Evolutionary conservation across 2,329 filamentous ascomycete genomes (phyloP).

Genomic region (Biscogniauxia sp.): DNA sequence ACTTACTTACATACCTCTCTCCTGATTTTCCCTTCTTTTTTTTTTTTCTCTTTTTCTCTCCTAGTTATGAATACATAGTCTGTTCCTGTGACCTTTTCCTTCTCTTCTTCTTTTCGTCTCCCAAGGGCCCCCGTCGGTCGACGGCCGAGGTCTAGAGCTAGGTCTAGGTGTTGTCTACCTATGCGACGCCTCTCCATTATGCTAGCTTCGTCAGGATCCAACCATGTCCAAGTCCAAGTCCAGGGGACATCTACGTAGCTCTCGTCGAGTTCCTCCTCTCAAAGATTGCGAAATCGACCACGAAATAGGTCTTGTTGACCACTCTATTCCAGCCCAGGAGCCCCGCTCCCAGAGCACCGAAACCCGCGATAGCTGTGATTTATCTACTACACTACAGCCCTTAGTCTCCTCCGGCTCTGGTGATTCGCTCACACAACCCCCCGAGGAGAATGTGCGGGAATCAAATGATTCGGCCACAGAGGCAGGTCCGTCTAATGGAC

Average conservation of each 20-base stretch:
- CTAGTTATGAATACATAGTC: background rate
- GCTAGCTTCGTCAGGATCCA: slow-evolving; percentile 18
- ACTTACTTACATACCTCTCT: slow-evolving; percentile 5
- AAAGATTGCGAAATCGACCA: slow-evolving; percentile 66
- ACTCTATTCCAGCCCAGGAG: slow-evolving; percentile 29
- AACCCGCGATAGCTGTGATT: slow-evolving; percentile 14
- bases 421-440: slow-evolving; percentile 17
- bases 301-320: slow-evolving; percentile 67
- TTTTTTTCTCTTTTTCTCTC: background rate
- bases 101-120: slow-evolving; percentile 9
- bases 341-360: slow-evolving; percentile 14
- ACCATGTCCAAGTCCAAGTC: slow-evolving; percentile 40
- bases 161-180: slow-evolving; percentile 12
- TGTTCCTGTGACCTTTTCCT: background rate
- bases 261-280: slow-evolving; percentile 53
- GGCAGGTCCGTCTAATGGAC: slow-evolving; percentile 15
- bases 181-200: slow-evolving; percentile 22
- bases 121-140: background rate
- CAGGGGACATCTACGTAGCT: slow-evolving; percentile 41
- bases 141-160: slow-evolving; percentile 2
- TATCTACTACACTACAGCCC: slow-evolving; percentile 18
- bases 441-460: slow-evolving; percentile 10
- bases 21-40: background rate
- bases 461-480: slow-evolving; percentile 11
- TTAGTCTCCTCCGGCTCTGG: slow-evolving; percentile 23